These are phyloP conservation scores for Rhododendron simsii DNA, from an alignment of 148 eudicot species.

Conservation along the genomic window DNA sequence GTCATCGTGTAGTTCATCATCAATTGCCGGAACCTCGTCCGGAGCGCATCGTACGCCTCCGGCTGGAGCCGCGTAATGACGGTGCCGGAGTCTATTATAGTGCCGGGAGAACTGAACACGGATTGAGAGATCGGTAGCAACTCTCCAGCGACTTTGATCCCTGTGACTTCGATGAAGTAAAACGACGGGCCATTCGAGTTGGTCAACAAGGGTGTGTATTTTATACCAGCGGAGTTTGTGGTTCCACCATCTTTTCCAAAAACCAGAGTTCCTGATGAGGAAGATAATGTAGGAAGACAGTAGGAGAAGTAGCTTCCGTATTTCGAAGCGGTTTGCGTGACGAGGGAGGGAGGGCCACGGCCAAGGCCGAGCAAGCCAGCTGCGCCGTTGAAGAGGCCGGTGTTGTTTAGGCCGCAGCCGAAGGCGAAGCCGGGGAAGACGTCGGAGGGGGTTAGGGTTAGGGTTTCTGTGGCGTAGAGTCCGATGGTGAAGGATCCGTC, in stretches of 20 bases:
- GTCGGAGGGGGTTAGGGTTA: neutral
- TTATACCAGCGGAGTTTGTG: neutral
- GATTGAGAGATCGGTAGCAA: constrained; percentile 42
- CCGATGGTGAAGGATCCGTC: constrained; percentile 12
- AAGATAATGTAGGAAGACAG: constrained; percentile 15
- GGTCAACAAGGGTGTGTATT: constrained; percentile 7
- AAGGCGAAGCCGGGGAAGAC: neutral
- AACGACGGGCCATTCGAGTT: constrained; percentile 35
- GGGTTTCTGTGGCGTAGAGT: neutral
- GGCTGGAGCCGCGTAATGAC: constrained; percentile 36
- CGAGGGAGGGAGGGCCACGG: constrained; percentile 6
- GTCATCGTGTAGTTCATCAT: neutral
- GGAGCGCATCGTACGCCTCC: neutral
- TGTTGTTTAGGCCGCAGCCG: constrained; percentile 23
- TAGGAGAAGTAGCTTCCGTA: constrained; percentile 21
- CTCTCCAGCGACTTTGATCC: constrained; percentile 39
- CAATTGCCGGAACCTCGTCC: neutral
- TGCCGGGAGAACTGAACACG: constrained; percentile 42
- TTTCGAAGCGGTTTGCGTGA: constrained; percentile 16
- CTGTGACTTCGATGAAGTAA: constrained; percentile 46
- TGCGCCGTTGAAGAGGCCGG: constrained; percentile 11
- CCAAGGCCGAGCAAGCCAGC: constrained; percentile 23
- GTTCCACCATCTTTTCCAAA: constrained; percentile 5
- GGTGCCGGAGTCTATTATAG: constrained; percentile 77
- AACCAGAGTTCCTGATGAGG: constrained; percentile 13